Base-by-base conservation (phyloP, 495 filamentous ascomycete species). In the Oidiodendron maius region DNA sequence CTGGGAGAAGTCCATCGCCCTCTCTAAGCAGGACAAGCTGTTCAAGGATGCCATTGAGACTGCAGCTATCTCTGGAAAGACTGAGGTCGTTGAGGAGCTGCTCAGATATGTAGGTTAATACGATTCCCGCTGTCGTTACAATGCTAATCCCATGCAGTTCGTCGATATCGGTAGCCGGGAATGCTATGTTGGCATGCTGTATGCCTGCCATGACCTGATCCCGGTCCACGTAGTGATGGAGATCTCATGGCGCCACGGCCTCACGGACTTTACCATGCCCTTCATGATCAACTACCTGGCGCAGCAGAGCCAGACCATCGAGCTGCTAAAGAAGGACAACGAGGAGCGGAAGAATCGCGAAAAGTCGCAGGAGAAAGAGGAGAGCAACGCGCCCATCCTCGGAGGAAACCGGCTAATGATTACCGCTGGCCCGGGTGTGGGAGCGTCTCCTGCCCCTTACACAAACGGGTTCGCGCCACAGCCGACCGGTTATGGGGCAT, bases 11-110 rank as follows among this genome's bases (percentile, higher is more conserved):
- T 96, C 93, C n/a, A 97, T 99, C 66, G 82, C 87, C 41, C 73
- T 99, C 39, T 96, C 89, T 10, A 99, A 99, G 78, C 94, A 97
- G 64, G 94, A 99, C 72, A 97, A 95, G 80, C 75, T 99, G 28
- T 99, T 91, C 82, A 96, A 96, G 77, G 94, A 99, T 76, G 94
- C 94, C 22, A 97, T 99, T 55, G 94, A 99, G 76, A 99, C 94
- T 21, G 80, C 94, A 11, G 94, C 94, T n/a, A 91, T 96, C 37
- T 96, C 91, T 49, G 78, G 77, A 60, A 95, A 96, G 74, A 51
- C 76, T 8, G 89, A 95, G 35, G 86, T 97, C 36, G 94, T 96
- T 35, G 94, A 97, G 65, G 94, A 97, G 54, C 76, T 99, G 45
- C 74, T 97, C 28, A 83, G 89, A 64, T 99, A 97, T 68, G 93